A percentile compares a stretch with the other conserved stretches of the same genome.
Evolutionary conservation across 129 eudicot genomes (phyloP).

Genomic region (Flaveria trinervia): DNA sequence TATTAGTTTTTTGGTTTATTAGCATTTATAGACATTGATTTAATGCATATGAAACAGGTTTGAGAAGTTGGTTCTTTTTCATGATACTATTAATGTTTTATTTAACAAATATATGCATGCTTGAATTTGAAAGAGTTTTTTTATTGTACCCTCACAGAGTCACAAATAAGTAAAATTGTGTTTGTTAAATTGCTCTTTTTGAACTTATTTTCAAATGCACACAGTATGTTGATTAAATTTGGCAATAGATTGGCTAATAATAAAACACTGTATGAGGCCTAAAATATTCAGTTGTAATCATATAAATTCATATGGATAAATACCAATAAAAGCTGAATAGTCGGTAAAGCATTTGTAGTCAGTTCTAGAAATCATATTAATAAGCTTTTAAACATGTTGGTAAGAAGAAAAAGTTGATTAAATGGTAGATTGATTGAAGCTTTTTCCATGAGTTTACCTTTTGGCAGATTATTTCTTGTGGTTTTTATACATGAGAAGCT

Average conservation of each 20-base stretch:
- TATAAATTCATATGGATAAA: not conserved
- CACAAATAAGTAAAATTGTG: not conserved
- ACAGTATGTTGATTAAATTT: not conserved
- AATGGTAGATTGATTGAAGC: not conserved
- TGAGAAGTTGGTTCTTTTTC: not conserved
- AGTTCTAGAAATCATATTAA: not conserved
- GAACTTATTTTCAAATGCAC: not conserved
- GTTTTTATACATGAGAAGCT: not conserved
- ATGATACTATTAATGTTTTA: not conserved
- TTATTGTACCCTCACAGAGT: too few species aligned
- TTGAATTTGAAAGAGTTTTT: too few species aligned
- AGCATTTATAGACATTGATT: not conserved
- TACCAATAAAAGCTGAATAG: not conserved
- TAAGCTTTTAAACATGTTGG: not conserved
- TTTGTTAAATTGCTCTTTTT: not conserved
- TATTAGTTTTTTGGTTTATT: not conserved
- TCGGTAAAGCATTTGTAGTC: not conserved
- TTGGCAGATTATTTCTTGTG: not conserved
- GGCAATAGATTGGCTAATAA: not conserved
- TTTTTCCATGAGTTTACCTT: not conserved
- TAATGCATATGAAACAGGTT: not conserved
- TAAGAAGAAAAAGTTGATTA: not conserved
- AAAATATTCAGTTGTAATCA: not conserved
- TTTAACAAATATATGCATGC: not conserved
- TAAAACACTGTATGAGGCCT: not conserved